Conservation (phyloP, 2,329 filamentous ascomycete species). For the Exophiala viscosa region DNA sequence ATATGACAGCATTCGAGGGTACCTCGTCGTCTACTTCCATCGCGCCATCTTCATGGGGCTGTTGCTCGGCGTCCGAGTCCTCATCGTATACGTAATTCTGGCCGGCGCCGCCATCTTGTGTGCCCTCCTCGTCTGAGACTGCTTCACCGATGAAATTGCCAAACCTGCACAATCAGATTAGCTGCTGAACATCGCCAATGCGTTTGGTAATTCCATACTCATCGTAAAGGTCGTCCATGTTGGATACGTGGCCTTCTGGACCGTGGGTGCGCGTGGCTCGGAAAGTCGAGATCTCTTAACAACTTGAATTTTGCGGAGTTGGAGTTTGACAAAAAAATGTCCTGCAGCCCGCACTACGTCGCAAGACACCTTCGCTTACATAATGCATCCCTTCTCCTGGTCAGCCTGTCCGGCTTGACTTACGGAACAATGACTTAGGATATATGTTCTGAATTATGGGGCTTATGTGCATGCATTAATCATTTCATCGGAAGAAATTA, state of each 20-base stretch:
- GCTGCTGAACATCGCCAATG: neutral
- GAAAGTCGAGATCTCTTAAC: conserved; percentile 3
- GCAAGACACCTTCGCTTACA: neutral
- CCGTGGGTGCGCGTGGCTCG: conserved; percentile 8
- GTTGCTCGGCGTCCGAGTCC: conserved; percentile 60
- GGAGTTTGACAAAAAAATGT: conserved; percentile 11
- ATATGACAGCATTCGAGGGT: conserved; percentile 91
- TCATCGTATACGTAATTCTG: conserved; percentile 78
- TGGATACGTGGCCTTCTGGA: neutral
- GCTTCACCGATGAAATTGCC: conserved; percentile 98
- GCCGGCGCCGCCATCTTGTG: conserved; percentile 69
- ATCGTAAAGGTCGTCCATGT: conserved; percentile 63
- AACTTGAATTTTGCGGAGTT: conserved; percentile 1
- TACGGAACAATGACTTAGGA: neutral
- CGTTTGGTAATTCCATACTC: conserved; percentile 56
- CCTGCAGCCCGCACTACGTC: conserved; percentile 1
- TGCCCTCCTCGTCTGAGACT: conserved; percentile 81
- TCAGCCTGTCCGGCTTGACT: neutral
- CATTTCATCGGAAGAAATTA: no score
- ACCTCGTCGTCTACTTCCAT: conserved; percentile 94
- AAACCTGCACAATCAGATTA: conserved; percentile 58
- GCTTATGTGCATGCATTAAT: no score
- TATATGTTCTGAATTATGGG: no score
- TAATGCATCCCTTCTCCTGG: neutral
- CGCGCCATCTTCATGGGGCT: conserved; percentile 65